Base-by-base conservation (phyloP, 371 early-diverging fungal species). In the Rhizopus microsporus region DNA sequence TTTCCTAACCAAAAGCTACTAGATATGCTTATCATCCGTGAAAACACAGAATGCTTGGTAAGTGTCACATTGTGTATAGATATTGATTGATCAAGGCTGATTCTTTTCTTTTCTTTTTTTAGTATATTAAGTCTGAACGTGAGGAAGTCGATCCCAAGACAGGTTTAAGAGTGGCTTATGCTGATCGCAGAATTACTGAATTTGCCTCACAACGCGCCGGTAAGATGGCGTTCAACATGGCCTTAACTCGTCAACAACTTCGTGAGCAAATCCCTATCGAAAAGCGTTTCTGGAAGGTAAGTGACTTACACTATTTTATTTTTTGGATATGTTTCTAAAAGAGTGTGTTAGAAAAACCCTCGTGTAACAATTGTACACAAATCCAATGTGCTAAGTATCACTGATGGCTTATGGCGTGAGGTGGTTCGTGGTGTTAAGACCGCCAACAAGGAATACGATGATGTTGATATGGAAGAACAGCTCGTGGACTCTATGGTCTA, bases 1-100 rank as follows among this genome's bases (percentile, higher is more conserved):
- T 77, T 78, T 32, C 81, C 78, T 45, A 78, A 69, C 43, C 85
- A 87, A 65, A 89, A 85, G 60, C 82, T 82, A 32, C 79, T 95
- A 50, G 95, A 97, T 76, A 92, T 96, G 90, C 75, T 95, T 47
- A 95, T 97, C 62, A 88, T 96, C 56, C 88, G 96, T 72, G 98
- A 97, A 68, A 96, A 97, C 83, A 96, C 96, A 9, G 98, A 96
- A 71, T 96, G 96, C 62, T 81, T 97, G 77, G 94, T 93, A 83
- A 71, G 76, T 40, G 4, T 17, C 7, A 7, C 3, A 9, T 13
- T 42, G 10, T 12, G 31, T 5, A 54, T 1, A n/a, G 12, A 9
- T 7, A 42, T 3, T 1, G 30, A 12, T 4, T 9, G 7, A 17
- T 7, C 32, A 7, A n/a, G 33, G 0, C 23, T 17, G 9, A 10